phyloP scores from a whole-genome alignment of 164 flowering plant species.

The Brasenia schreberi region DNA sequence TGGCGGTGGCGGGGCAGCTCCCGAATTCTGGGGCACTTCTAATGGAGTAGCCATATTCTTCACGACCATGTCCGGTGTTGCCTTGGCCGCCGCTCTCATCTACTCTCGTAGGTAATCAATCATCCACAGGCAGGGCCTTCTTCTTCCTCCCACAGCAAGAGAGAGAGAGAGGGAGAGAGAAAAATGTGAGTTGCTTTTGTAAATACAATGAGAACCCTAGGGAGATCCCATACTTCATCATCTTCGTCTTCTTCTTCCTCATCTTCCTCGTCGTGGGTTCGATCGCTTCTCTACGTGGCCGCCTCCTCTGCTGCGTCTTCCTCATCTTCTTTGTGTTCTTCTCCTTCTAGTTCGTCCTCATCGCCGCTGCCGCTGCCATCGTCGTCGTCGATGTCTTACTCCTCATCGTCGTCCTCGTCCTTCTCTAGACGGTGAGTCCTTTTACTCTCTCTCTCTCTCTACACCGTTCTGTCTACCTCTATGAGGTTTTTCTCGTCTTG shows the following conservation, averaged over 20 bases:
- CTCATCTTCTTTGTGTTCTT: constrained; percentile 24
- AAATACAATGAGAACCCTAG: constrained; percentile 62
- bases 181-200: neutral
- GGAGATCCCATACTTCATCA: constrained; percentile 37
- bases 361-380: constrained; percentile 30
- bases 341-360: constrained; percentile 67
- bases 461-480: neutral
- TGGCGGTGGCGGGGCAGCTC: constrained; percentile 10
- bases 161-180: neutral
- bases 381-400: too few relatives aligned
- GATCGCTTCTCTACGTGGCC: constrained; percentile 9
- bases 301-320: constrained; percentile 34
- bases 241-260: neutral
- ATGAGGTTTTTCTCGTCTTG: neutral
- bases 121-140: neutral
- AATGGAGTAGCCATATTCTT: constrained; percentile 28
- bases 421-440: constrained; percentile 67
- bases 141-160: neutral
- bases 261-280: neutral
- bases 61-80: constrained; percentile 62
- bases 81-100: constrained; percentile 49
- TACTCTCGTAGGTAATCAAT: constrained; percentile 44
- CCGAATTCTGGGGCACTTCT: constrained; percentile 12
- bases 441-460: neutral
- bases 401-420: neutral